Percentiles rank a stretch among this genome's conserved stretches.
These are phyloP conservation scores for Ustilago crameri DNA, from an alignment of 1,284 basidiomycete genomes.

Conservation along the genomic window DNA sequence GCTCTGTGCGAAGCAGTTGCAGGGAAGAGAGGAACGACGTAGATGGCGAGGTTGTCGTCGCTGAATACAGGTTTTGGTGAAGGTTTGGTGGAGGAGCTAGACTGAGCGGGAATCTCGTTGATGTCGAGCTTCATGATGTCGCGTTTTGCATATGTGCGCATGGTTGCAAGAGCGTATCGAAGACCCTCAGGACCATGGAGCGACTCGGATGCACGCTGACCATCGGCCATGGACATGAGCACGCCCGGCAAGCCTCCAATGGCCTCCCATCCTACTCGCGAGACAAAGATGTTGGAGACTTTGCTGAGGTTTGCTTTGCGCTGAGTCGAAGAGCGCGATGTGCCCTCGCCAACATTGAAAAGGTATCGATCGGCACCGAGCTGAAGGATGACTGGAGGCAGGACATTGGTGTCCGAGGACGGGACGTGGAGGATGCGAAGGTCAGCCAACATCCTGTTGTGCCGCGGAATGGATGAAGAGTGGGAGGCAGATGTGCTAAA, in stretches of 20 bases:
- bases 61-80: constrained; percentile 71
- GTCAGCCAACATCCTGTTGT: constrained; percentile 36
- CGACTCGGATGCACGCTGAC: constrained; percentile 73
- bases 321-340: constrained; percentile 79
- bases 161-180: constrained; percentile 78
- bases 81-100: constrained; percentile 3
- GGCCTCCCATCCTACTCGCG: constrained; percentile 74
- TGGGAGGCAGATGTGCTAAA: constrained; percentile 5
- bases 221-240: constrained; percentile 84
- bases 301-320: constrained; percentile 76
- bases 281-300: constrained; percentile 79
- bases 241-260: constrained; percentile 73
- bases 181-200: constrained; percentile 80
- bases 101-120: constrained; percentile 25
- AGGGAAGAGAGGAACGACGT: constrained; percentile 74
- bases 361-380: constrained; percentile 84
- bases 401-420: constrained; percentile 75
- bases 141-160: constrained; percentile 62
- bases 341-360: constrained; percentile 86
- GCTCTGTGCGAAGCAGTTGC: constrained; percentile 4
- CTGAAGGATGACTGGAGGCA: constrained; percentile 78
- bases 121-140: constrained; percentile 48
- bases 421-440: constrained; percentile 60
- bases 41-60: constrained; percentile 77
- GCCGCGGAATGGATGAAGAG: background rate